Base-by-base conservation (phyloP, 2,329 filamentous ascomycete genomes). In the Akanthomyces dipterigenus region DNA sequence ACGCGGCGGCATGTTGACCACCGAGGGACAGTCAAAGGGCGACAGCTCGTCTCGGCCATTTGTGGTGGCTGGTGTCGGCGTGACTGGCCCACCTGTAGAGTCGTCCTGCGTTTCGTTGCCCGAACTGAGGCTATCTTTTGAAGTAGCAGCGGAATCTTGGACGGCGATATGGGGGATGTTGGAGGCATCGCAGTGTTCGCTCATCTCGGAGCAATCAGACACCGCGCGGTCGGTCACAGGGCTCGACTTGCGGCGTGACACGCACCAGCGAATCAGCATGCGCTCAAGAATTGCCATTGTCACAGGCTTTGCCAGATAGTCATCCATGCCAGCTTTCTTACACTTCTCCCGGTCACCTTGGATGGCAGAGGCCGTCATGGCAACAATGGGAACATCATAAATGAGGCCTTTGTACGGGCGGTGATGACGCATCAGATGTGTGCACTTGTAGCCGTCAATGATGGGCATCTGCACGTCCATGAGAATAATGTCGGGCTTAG, bases 291-390 rank as follows among this genome's bases (percentile, higher is more conserved):
- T 81, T 56, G 82, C 81, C 65, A 86, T 83, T 66, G 87, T 88
- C 45, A 91, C 88, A 1, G 88, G 89, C 68, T 90, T 90, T n/a
- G 85, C 78, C 11, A 90, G 76, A 67, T 90, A 88, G 68, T 90
- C 88, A 65, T 91, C 88, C 89, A 91, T 91, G 36, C 89, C 89
- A 9, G 88, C 87, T 63, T 80, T 81, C 63, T 83, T 82, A 69
- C 88, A 91, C 69, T 90, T 91, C 70, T 91, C 88, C 54, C 82
- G 79, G 67, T 92, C 89, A 5, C 89, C 89, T 69, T 90, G 87
- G 45, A 91, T 91, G 0, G 89, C 89, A 4, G 86, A 89, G 5
- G 88, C 89, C 0, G 89, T 92, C 87, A 92, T 90, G n/a, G 89
- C 89, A 42, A 92, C 86, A 55, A 92, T 90, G 0, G 88, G 88